Conservation (phyloP, 2,329 filamentous ascomycete genomes). For the Ceratocystis diversiconidia region DNA sequence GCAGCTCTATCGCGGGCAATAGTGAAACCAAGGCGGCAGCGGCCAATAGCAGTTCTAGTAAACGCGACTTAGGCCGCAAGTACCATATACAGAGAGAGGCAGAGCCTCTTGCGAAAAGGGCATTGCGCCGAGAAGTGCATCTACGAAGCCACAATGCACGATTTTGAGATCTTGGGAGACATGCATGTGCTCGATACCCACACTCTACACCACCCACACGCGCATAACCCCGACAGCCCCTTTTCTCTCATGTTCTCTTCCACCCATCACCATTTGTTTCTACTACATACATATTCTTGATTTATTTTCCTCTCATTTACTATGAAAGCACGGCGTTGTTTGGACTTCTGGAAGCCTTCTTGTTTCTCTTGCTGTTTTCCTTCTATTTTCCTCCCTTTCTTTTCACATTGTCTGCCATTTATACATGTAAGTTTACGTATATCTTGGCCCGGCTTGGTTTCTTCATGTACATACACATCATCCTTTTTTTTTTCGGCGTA, state of each 20-base stretch:
- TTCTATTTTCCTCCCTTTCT: not conserved
- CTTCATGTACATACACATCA: not conserved
- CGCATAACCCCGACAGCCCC: not conserved
- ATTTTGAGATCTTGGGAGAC: too few species aligned
- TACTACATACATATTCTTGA: not conserved
- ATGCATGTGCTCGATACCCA: too few species aligned
- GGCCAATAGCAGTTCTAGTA: not conserved
- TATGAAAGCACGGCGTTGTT: not conserved
- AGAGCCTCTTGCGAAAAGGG: too few species aligned
- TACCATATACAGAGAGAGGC: too few species aligned
- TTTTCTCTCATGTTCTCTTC: not conserved
- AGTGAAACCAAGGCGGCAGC: slow-evolving; percentile 7
- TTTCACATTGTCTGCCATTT: not conserved
- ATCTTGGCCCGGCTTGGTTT: not conserved
- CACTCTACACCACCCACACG: not conserved
- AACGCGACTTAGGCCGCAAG: not conserved
- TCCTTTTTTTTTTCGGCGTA: not conserved
- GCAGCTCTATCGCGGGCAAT: slow-evolving; percentile 1
- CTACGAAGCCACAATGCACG: too few species aligned
- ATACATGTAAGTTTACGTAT: too few species aligned
- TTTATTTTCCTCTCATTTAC: not conserved
- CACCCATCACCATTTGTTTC: not conserved
- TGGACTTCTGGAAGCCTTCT: not conserved
- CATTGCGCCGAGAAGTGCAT: too few species aligned
- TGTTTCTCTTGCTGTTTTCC: not conserved